A percentile compares a stretch with the other conserved stretches of the same genome.
Evolutionary conservation across 164 flowering plant genomes (phyloP).

Genomic region (Tinospora cordifolia): DNA sequence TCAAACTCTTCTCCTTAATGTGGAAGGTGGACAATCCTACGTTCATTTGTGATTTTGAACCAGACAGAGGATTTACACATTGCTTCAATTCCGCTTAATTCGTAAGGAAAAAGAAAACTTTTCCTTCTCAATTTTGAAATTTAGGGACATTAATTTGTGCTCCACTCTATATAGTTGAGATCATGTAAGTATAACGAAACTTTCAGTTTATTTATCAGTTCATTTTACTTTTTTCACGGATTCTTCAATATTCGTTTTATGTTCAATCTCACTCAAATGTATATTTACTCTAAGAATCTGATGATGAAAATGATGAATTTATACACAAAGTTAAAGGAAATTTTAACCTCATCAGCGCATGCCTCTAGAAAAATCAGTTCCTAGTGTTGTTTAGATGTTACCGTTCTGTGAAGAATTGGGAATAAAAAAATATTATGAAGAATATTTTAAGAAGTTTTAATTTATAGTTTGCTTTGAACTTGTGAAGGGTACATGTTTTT

Average conservation of each 20-base stretch:
- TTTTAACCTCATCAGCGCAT: no score
- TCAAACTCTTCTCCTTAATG: conserved; percentile 4
- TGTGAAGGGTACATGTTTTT: no score
- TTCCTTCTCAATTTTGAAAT: neutral
- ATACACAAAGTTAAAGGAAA: neutral
- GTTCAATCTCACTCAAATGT: neutral
- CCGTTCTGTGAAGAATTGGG: no score
- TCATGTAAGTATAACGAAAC: neutral
- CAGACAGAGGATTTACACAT: neutral
- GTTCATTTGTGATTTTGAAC: neutral
- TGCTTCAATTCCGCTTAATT: neutral
- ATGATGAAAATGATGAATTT: neutral
- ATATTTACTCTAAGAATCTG: neutral
- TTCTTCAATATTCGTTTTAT: neutral
- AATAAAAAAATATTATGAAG: no score
- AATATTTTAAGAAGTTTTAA: no score
- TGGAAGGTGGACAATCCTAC: neutral
- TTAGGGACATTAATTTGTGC: neutral
- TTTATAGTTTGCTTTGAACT: no score
- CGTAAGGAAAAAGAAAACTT: neutral
- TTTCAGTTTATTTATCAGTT: no score
- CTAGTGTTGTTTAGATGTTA: no score
- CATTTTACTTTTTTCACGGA: no score
- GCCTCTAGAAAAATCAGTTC: no score
- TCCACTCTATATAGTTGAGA: neutral